Percentiles rank a stretch among this genome's conserved stretches.
phyloP scores from a whole-genome alignment of 495 filamentous ascomycete genomes.

The Aspergillus sparsus region DNA sequence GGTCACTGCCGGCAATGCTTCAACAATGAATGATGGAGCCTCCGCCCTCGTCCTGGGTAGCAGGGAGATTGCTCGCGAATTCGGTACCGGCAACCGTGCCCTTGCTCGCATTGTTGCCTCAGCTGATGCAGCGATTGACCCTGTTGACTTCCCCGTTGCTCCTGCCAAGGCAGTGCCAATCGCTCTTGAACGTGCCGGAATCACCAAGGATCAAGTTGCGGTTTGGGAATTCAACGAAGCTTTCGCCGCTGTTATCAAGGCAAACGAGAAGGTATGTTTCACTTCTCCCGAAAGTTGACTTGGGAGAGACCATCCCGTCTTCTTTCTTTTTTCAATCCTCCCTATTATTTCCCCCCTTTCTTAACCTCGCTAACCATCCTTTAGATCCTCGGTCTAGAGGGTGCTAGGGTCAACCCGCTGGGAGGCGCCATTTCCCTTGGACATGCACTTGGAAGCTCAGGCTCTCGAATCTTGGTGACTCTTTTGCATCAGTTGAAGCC shows the following conservation, averaged over 20 bases:
- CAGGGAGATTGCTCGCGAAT: constrained; percentile 72
- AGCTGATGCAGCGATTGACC: constrained; percentile 89
- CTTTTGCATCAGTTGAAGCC: constrained; percentile 85
- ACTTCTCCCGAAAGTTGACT: not conserved
- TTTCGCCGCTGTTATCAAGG: constrained; percentile 94
- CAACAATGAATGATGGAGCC: constrained; percentile 91
- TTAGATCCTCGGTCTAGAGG: constrained; percentile 75
- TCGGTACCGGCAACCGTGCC: constrained; percentile 69
- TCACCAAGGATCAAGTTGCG: constrained; percentile 83
- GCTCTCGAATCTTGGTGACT: constrained; percentile 87
- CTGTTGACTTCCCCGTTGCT: constrained; percentile 93
- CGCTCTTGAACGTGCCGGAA: constrained; percentile 83
- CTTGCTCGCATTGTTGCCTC: constrained; percentile 81
- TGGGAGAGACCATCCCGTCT: too few relatives aligned
- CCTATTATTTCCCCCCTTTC: not conserved
- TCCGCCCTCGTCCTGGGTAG: constrained; percentile 85
- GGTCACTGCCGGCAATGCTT: constrained; percentile 91
- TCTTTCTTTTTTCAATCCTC: too few relatives aligned
- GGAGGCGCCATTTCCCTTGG: constrained; percentile 94
- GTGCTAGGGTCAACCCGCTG: constrained; percentile 77
- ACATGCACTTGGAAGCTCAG: constrained; percentile 91
- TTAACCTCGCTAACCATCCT: constrained; percentile 22
- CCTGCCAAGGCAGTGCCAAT: constrained; percentile 90
- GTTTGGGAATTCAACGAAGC: constrained; percentile 99
- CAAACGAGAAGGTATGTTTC: constrained; percentile 75